Evolutionary conservation across 441 rosid genomes (phyloP), one percentile per base, ranked within the genome.

Genomic region (Aleurites moluccanus): DNA sequence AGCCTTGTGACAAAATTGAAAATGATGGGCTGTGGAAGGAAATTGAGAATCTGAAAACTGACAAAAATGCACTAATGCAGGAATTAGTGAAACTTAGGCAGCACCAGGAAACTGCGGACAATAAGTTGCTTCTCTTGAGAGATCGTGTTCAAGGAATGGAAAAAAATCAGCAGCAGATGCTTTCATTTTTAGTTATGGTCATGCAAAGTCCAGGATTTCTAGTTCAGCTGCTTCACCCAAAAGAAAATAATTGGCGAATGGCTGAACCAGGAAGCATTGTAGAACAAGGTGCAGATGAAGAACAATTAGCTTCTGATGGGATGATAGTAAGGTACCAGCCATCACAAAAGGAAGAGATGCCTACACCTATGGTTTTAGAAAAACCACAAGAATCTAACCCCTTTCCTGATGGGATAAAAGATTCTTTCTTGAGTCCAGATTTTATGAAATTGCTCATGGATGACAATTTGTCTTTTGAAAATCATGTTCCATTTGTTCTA

Each of bases 91-190:
- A 90, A 62, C 91, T 91, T n/a, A 88, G 88, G 78, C 88, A 92
- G 74, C 78, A 72, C 76, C 97, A 95, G 79, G 93, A 93, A 83
- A 82, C 73, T 60, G 83, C 96, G 0, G 92, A 90, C 25, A 87
- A 84, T 33, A 92, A 89, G 69, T 70, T 95, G 86, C 72, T 85
- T 52, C 80, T 81, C 38, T 78, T 90, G 81, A 79, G 91, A 81
- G 95, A 93, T 47, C 83, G 88, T 15, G 75, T 95, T 72, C 93
- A 91, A 75, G 95, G 96, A 66, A 91, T 93, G 93, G 99, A 95
- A 84, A 88, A 88, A 82, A 89, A 87, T 77, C 98, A 91, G 75
- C 96, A 93, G 72, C 94, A 91, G 88, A 85, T 95, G 99, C 88
- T 95, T 50, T 95, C 99, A 7, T 93, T 95, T 83, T 79, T 95